Percentiles rank a stretch among this genome's conserved stretches.
These are phyloP conservation scores for Aegilops tauschii DNA, from an alignment of 176 grass and related monocot genomes.

Conservation along the genomic window DNA sequence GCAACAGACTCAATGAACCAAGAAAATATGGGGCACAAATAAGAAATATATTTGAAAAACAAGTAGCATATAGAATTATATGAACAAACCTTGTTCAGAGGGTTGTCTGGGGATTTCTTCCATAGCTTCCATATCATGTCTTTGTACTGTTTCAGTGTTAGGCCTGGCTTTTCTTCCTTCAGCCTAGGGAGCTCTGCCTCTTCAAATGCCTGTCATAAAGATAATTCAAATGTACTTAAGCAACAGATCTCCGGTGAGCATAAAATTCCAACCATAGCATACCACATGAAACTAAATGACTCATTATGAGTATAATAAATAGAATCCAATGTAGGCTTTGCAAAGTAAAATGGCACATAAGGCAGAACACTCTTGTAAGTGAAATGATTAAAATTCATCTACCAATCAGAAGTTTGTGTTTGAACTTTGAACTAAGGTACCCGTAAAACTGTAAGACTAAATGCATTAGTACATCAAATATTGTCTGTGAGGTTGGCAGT, in stretches of 20 bases:
- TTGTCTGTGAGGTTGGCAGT: not conserved
- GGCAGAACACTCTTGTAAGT: not conserved
- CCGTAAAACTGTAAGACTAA: not conserved
- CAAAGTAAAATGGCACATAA: not conserved
- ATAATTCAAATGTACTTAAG: conserved; percentile 3
- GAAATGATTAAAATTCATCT: not conserved
- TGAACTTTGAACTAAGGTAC: not conserved
- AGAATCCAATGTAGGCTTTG: not conserved
- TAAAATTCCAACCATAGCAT: not conserved
- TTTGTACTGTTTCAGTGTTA: conserved; percentile 91
- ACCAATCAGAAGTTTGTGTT: not conserved
- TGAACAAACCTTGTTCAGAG: conserved; percentile 83
- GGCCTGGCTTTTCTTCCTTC: conserved; percentile 96
- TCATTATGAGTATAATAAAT: not conserved
- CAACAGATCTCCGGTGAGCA: not conserved
- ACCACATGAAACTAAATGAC: not conserved
- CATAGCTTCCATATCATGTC: conserved; percentile 99
- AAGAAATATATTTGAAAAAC: not conserved
- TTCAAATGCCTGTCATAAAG: conserved; percentile 71
- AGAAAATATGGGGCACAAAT: not conserved
- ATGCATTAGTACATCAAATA: not conserved
- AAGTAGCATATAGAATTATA: not conserved
- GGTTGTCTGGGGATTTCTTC: conserved; percentile 99
- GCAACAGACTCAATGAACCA: not conserved
- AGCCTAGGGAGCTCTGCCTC: conserved; percentile 91